phyloP scores from a whole-genome alignment of 176 grass and related monocot genomes.

The Hordeum marinum region DNA sequence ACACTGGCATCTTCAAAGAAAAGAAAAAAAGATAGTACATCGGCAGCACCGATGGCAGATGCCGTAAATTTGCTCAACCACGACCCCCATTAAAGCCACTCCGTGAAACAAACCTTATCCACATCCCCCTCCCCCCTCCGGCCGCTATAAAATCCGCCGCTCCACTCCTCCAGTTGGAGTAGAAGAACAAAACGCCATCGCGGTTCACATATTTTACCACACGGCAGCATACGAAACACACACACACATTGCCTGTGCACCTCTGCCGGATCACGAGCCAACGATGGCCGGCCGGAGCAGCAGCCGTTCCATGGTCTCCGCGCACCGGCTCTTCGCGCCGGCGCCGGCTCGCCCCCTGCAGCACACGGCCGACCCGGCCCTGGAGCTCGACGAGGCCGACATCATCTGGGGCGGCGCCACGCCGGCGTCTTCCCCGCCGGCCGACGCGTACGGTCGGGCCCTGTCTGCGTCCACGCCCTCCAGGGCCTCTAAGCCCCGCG shows the following conservation, averaged over 20 bases:
- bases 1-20: background rate
- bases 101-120: conserved; percentile 57
- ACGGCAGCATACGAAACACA: background rate
- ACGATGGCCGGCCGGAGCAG: conserved; percentile 62
- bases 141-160: conserved; percentile 42
- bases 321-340: conserved; percentile 62
- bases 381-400: conserved; percentile 60
- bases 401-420: conserved; percentile 52
- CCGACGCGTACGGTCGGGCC: conserved; percentile 12
- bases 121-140: background rate
- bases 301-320: conserved; percentile 37
- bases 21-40: background rate
- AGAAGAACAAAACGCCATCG: conserved; percentile 7
- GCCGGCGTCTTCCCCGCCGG: conserved; percentile 2
- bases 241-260: background rate
- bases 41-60: conserved; percentile 10
- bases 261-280: background rate
- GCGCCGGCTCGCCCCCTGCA: background rate
- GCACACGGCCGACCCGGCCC: conserved; percentile 1
- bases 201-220: background rate
- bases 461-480: conserved; percentile 20
- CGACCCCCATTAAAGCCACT: conserved; percentile 9
- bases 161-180: background rate
- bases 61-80: background rate
- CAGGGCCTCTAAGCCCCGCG: conserved; percentile 20